Percentiles rank a stretch among this genome's conserved stretches.
These are phyloP conservation scores for Solanum lycopersicoides DNA, from an alignment of 257 asterid genomes.

Conservation along the genomic window DNA sequence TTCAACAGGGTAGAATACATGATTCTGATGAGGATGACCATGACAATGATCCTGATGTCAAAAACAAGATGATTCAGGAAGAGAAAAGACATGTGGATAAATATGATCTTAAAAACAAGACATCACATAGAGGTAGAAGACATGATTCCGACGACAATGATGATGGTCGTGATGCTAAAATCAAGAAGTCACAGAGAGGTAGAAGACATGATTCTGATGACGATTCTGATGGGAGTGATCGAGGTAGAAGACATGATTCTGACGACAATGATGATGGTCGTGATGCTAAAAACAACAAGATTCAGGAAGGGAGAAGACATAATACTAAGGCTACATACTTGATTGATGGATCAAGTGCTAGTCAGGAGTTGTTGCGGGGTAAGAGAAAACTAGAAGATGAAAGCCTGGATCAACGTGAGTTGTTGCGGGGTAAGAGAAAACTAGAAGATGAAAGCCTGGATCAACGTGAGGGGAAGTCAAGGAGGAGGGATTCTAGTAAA, in stretches of 20 bases:
- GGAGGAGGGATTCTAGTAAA: slow-evolving; percentile 22
- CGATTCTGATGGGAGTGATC: neutral
- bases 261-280: no score
- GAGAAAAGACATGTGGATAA: slow-evolving; percentile 4
- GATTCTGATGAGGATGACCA: slow-evolving; percentile 12
- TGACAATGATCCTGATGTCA: neutral
- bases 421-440: slow-evolving; percentile 28
- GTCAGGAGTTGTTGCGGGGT: slow-evolving; percentile 17
- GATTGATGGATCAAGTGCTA: slow-evolving; percentile 17
- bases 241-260: no score
- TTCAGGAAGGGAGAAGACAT: neutral
- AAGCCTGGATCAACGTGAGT: slow-evolving; percentile 22
- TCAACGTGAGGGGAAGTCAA: slow-evolving; percentile 34
- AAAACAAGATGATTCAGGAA: neutral
- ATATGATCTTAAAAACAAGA: neutral
- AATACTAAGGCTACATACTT: neutral
- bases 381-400: slow-evolving; percentile 31
- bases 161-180: neutral
- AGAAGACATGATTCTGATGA: neutral
- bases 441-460: slow-evolving; percentile 15
- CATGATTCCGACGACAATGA: slow-evolving; percentile 9
- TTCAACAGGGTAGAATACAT: slow-evolving; percentile 2
- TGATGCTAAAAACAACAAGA: neutral
- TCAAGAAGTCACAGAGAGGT: neutral
- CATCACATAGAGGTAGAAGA: neutral